Evolutionary conservation across 768 basidiomycete genomes (phyloP), one percentile per base, ranked within the genome.

Genomic region (Boletus barrowsii): DNA sequence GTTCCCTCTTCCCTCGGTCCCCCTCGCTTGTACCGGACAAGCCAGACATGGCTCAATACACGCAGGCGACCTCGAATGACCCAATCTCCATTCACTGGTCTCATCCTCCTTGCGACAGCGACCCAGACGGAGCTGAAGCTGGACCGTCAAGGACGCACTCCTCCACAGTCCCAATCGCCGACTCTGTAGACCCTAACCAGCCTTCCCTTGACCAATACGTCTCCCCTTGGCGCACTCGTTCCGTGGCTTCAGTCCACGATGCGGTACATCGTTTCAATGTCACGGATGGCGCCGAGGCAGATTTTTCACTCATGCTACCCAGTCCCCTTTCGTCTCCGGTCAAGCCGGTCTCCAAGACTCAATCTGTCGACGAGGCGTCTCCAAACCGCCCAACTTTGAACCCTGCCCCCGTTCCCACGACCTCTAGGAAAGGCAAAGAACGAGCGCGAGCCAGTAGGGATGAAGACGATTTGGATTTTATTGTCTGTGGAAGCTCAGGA

Each of bases 1-100:
- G 89, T 9, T 80, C 90, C 1, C 79, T 92, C 13, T 88, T 84
- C 63, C 82, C 88, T 5, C 83, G 87, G 10, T 88, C 90, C 0
- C 78, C 82, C 0, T 88, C 88, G n/a, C 73, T 83, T 13, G 72
- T 83, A 30, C 82, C 83, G 8, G 66, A 67, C 26, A 73, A 74
- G 20, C 37, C 17, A 22, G 15, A 24, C 18, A n/a, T 26, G 4
- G 14, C 32, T 30, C 58, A 30, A 6, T 17, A 0, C 42, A 45
- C 4, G 17, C 56, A 24, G 15, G 10, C 15, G n/a, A 14, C 37
- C 13, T n/a, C 29, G 7, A 15, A 13, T 22, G 8, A 14, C 20
- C 39, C 33, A 7, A n/a, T 17, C 29, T 26, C 24, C 15, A 20
- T 24, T 24, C 52, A n/a, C 18, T 45, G 30, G 29, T 20, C 43